These are phyloP conservation scores for Rhodotorula sp. DNA, from an alignment of 1,284 basidiomycete genomes.

Conservation along the genomic window DNA sequence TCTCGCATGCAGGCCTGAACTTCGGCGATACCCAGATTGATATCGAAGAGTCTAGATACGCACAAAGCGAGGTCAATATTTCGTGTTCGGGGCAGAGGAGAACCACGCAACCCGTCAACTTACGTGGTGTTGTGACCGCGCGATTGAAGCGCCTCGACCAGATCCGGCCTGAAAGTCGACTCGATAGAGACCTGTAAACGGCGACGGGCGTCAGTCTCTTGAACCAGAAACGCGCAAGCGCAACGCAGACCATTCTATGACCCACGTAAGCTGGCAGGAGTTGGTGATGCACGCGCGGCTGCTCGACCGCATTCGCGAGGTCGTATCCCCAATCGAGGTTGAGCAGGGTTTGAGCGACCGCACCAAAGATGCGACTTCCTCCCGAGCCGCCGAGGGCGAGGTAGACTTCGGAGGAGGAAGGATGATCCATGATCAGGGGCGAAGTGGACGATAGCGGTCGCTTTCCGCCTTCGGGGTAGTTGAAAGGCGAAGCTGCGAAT, in stretches of 20 bases:
- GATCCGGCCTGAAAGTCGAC: conserved; percentile 57
- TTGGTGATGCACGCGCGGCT: conserved; percentile 87
- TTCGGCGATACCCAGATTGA: conserved; percentile 64
- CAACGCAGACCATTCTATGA: not conserved
- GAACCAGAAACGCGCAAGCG: not conserved
- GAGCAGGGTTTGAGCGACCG: conserved; percentile 75
- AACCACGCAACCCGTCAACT: not conserved
- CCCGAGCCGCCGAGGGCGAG: conserved; percentile 79
- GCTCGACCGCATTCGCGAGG: conserved; percentile 75
- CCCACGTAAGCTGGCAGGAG: conserved; percentile 63
- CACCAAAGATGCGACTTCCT: conserved; percentile 77
- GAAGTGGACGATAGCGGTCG: conserved; percentile 79
- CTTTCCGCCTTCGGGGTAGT: conserved; percentile 75
- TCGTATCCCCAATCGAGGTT: conserved; percentile 81
- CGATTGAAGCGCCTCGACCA: conserved; percentile 59
- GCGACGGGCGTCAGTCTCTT: not conserved
- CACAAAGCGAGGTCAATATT: too few relatives aligned
- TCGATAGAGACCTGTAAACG: conserved; percentile 61
- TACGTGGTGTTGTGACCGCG: conserved; percentile 70
- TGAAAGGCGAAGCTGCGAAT: conserved; percentile 53
- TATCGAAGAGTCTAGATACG: conserved; percentile 45
- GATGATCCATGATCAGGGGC: conserved; percentile 70
- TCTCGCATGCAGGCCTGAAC: conserved; percentile 65
- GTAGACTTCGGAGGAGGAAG: conserved; percentile 56
- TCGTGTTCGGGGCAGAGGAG: not conserved